These are phyloP conservation scores for Larix sibirica DNA, from an alignment of 83 land plant species.

Conservation along the genomic window DNA sequence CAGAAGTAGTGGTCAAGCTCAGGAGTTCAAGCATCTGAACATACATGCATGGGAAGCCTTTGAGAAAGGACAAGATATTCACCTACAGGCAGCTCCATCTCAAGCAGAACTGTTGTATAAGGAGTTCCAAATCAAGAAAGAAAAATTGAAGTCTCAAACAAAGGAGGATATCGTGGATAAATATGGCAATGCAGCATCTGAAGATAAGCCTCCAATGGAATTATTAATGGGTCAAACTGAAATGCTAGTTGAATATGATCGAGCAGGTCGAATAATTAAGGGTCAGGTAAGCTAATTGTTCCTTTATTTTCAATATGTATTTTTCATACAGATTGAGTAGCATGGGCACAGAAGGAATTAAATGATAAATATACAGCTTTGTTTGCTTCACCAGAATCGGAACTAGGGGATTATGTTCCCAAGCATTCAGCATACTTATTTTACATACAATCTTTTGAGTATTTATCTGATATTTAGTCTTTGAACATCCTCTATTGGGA, in stretches of 20 bases:
- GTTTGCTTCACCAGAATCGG: no score
- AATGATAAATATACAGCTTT: no score
- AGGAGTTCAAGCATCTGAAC: constrained; percentile 56
- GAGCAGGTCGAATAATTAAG: constrained; percentile 51
- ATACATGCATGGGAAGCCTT: constrained; percentile 57
- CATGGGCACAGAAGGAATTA: no score
- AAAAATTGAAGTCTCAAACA: constrained; percentile 40
- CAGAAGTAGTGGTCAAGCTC: constrained; percentile 39
- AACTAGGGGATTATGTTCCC: no score
- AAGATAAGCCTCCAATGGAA: constrained; percentile 42
- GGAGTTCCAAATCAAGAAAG: constrained; percentile 52
- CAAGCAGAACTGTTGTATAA: constrained; percentile 47
- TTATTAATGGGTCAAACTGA: constrained; percentile 48
- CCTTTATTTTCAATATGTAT: no score
- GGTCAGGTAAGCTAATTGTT: constrained; percentile 27
- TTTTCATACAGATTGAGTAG: no score
- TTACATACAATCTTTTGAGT: no score
- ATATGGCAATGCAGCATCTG: constrained; percentile 52
- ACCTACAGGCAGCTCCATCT: constrained; percentile 53
- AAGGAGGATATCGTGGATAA: constrained; percentile 47
- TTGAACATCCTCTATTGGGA: no score
- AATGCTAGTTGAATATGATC: constrained; percentile 45
- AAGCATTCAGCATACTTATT: no score
- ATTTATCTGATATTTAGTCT: no score
- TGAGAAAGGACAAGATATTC: constrained; percentile 60